Conservation (phyloP, 2,329 filamentous ascomycete species). For the Colletotrichum camelliae region DNA sequence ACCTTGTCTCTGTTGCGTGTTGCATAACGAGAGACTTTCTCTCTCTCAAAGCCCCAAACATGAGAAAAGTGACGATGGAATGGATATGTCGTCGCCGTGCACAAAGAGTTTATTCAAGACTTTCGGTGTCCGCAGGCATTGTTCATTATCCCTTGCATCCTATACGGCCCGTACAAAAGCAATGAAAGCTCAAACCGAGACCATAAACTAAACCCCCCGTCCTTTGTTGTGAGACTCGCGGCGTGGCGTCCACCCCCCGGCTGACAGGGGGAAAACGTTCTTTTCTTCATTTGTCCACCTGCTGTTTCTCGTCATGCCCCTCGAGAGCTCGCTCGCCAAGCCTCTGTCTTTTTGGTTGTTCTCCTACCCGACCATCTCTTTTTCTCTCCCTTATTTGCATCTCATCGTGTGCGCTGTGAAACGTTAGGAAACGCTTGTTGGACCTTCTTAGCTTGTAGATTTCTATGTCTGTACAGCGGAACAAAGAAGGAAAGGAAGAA, state of each 20-base stretch:
- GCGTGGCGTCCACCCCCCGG: background rate
- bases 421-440: background rate
- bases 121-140: background rate
- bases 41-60: background rate
- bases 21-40: background rate
- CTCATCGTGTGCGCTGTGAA: background rate
- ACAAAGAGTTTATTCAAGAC: background rate
- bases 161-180: background rate
- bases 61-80: background rate
- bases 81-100: background rate
- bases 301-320: background rate
- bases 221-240: background rate
- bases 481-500: background rate
- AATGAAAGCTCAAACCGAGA: background rate
- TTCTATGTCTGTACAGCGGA: rapidly evolving
- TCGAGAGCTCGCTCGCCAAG: background rate
- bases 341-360: background rate
- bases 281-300: background rate
- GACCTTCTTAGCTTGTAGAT: background rate
- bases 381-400: background rate
- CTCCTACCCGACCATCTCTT: background rate
- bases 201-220: background rate
- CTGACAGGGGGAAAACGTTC: background rate
- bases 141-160: background rate
- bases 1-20: background rate